phyloP scores from a whole-genome alignment of 306 rosid species.

The Lablab purpureus region DNA sequence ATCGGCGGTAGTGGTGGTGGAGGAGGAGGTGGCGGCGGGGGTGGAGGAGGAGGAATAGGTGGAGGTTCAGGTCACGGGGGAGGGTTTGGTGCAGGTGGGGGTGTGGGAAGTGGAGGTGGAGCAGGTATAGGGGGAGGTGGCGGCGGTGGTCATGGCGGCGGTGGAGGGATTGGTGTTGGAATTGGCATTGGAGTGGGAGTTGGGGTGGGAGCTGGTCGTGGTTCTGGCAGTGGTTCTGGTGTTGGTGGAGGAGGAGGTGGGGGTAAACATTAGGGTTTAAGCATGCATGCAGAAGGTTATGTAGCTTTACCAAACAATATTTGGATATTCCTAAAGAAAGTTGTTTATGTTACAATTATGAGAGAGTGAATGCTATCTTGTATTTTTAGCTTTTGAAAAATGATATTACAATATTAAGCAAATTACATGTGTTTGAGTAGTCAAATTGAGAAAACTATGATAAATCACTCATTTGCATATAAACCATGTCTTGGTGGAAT shows the following conservation, averaged over 20 bases:
- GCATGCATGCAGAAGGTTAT: neutral
- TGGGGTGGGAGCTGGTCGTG: conserved; percentile 59
- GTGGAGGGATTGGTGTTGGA: conserved; percentile 56
- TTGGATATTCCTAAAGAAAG: neutral
- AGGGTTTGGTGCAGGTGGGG: neutral
- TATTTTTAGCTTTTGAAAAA: too few relatives aligned
- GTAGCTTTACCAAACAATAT: neutral
- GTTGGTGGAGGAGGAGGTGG: conserved; percentile 57
- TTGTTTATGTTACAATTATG: too few relatives aligned
- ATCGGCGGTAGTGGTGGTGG: conserved; percentile 52
- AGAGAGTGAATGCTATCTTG: too few relatives aligned
- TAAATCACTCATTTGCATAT: too few relatives aligned
- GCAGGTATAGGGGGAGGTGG: conserved; percentile 55
- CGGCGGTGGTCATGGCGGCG: conserved; percentile 51
- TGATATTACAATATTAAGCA: too few relatives aligned
- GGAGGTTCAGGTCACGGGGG: conserved; percentile 12
- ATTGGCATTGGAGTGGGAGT: conserved; percentile 63
- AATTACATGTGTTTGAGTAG: too few relatives aligned
- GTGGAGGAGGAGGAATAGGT: conserved; percentile 37
- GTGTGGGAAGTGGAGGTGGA: conserved; percentile 36
- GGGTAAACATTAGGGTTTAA: conserved; percentile 49
- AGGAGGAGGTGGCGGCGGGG: conserved; percentile 42
- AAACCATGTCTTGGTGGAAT: too few relatives aligned
- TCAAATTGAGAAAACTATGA: too few relatives aligned
- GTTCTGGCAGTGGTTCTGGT: conserved; percentile 52